Conservation (phyloP, 306 rosid species). For the Clitoria ternatea region DNA sequence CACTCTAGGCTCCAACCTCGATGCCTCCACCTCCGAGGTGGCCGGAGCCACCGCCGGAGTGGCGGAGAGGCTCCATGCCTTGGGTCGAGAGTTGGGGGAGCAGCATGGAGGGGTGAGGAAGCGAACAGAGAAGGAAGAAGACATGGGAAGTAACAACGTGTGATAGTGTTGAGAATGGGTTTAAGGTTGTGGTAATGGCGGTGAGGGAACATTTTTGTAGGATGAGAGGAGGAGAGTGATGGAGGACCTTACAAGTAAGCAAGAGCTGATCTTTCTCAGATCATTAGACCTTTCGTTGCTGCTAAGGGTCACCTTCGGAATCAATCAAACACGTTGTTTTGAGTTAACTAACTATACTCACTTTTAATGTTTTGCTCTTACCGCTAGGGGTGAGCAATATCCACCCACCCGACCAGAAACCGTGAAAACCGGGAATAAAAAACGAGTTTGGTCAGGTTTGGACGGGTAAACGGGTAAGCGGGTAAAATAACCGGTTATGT, state of each 20-base stretch:
- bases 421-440: too few species aligned
- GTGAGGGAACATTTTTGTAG: constrained; percentile 52
- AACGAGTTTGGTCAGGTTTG: too few species aligned
- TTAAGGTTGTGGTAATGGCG: not conserved
- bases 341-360: too few species aligned
- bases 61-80: constrained; percentile 37
- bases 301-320: constrained; percentile 49
- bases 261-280: constrained; percentile 29
- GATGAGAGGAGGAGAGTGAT: constrained; percentile 9
- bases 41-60: constrained; percentile 42
- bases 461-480: too few species aligned
- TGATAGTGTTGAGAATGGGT: not conserved
- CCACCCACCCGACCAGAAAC: too few species aligned
- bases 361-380: too few species aligned
- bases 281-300: constrained; percentile 46
- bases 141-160: constrained; percentile 28
- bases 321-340: not conserved
- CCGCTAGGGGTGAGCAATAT: too few species aligned
- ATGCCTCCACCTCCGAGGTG: constrained; percentile 29
- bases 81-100: constrained; percentile 22
- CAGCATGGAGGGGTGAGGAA: constrained; percentile 45
- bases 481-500: too few species aligned
- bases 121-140: constrained; percentile 59
- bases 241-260: constrained; percentile 40
- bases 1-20: constrained; percentile 74